Evolutionary conservation across 148 eudicot genomes (phyloP), one percentile per base, ranked within the genome.

Genomic region (Amaranthus cruentus): DNA sequence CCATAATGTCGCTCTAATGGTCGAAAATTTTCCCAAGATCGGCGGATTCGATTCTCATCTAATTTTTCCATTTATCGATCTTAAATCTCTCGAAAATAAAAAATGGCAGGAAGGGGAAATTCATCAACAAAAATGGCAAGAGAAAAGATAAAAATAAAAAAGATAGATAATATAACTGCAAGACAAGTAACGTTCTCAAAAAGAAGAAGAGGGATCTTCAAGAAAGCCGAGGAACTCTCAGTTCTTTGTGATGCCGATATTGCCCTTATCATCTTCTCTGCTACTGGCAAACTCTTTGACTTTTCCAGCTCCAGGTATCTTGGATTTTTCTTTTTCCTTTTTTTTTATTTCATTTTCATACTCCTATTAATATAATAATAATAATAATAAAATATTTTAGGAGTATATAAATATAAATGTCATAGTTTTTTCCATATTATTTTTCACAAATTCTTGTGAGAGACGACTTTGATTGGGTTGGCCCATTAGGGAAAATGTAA

Each of bases 111-210:
- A 65, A 70, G 14, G 10, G 6, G 14, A 2, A 12, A 43, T 2
- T 6, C 14, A 43, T 2, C 6, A 28, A 2, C 62, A 47, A 4
- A 0, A 28, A 84, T 84, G 87, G 87, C 84, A 10, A 79, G 82
- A 14, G 84, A 84, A 73, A 84, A 67, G 78, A 81, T 81, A 65
- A 81, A 84, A 80, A 81, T 84, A 70, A 81, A 63, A 80, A 84
- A 81, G 78, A 84, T 84, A 60, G 87, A 84, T 54, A 84, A 78
- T 62, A 47, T 84, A 4, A 78, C 87, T 8, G 84, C 87, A 15
- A 84, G 87, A 63, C 87, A 84, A 69, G 87, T 84, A 67, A 84
- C 87, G 1, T 81, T 82, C 65, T 78, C 82, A 47, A 83, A 83
- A 80, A 79, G 85, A n/a, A 76, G 85, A 61, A 74, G 85, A 81